Evolutionary conservation across 345 rosid species (phyloP).

Genomic region (Pistacia atlantica): DNA sequence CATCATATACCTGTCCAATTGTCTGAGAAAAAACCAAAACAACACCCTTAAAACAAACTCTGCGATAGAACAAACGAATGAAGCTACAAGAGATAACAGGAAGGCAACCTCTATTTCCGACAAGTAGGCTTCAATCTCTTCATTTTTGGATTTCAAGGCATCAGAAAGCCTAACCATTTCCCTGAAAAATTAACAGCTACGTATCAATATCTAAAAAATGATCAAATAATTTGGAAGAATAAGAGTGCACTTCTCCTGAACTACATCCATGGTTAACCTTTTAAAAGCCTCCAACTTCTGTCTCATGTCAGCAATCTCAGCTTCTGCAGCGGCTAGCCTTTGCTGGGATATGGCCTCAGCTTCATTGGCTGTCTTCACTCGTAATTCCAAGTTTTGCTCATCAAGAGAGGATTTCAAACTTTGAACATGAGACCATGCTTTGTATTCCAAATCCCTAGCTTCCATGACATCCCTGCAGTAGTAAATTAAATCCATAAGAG

Average conservation of each 20-base stretch:
- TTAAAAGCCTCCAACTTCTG: constrained; percentile 79
- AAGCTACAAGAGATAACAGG: constrained; percentile 9
- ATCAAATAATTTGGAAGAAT: background rate
- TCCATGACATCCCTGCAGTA: constrained; percentile 65
- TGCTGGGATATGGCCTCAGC: constrained; percentile 97
- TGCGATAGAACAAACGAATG: constrained; percentile 22
- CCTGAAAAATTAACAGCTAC: constrained; percentile 47
- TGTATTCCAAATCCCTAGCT: constrained; percentile 74
- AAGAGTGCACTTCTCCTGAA: background rate
- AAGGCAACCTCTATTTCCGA: constrained; percentile 91
- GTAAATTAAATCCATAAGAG: constrained; percentile 13
- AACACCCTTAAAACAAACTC: constrained; percentile 27
- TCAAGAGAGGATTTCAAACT: constrained; percentile 80
- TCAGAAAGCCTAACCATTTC: constrained; percentile 59
- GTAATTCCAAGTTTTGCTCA: constrained; percentile 82
- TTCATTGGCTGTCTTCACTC: constrained; percentile 94
- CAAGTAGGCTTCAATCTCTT: constrained; percentile 85
- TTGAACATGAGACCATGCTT: constrained; percentile 82
- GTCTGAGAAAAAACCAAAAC: constrained; percentile 57
- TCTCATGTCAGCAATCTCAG: constrained; percentile 94
- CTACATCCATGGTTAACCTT: constrained; percentile 52
- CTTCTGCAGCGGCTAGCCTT: constrained; percentile 93
- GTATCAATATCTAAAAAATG: background rate
- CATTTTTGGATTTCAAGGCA: constrained; percentile 79
- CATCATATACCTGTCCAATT: constrained; percentile 91